Base-by-base conservation (phyloP, 495 filamentous ascomycete genomes). In the Hypomontagnella submonticulosa region DNA sequence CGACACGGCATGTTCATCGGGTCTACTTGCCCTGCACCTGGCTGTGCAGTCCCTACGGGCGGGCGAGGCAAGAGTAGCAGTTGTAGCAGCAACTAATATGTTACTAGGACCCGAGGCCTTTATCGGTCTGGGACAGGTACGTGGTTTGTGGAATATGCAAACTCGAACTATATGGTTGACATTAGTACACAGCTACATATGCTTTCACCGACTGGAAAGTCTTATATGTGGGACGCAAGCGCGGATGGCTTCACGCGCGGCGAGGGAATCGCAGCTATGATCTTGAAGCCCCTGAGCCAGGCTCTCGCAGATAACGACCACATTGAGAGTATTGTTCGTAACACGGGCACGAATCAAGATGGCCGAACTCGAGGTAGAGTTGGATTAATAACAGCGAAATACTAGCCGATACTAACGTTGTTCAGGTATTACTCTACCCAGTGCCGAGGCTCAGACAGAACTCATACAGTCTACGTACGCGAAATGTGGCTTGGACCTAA, bases 241-340 rank as follows among this genome's bases (percentile, higher is more conserved):
- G 88, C 86, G 0, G 73, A 87, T 68, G 88, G 88, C 0, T 90
- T 86, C 70, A 83, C 71, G 0, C 72, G 87, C 2, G 88, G 77
- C 0, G 88, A 90, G 52, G 87, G 79, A 1, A 48, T 87, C 11
- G 79, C 70, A 11, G 75, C 76, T 1, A 16, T 88, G 0, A 71
- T 81, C 3, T 19, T 91, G 4, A 91, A 90, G 69, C 59, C 54
- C 8, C 70, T 88, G 0, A 41, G 46, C 0, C 75, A 81, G 34
- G 87, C 81, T 1, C 9, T 79, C 4, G 12, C 32, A 1, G 79
- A 81, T 53, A 27, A 27, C 23, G 23, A 27, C 23, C 23, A 27
- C 23, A 27, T 27, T 6, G 23, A 27, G 23, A 27, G 23, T 27
- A 27, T 27, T 27, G 23, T 27, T 3, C 23, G 23, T 27, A 27